Conservation (phyloP, 2,329 filamentous ascomycete species). For the Lachnellula occidentalis region DNA sequence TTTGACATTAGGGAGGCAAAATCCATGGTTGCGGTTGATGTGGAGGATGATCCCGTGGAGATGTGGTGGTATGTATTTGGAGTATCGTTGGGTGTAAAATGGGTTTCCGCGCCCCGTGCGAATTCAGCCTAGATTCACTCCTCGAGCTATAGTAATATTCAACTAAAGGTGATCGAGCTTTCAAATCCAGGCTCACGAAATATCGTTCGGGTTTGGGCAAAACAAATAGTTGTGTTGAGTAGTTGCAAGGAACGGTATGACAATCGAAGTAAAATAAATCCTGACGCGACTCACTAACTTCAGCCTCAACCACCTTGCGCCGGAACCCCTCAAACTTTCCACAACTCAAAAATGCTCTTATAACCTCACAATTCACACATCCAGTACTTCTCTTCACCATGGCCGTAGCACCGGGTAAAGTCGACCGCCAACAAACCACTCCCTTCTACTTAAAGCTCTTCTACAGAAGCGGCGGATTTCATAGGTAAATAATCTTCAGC, state of each 20-base stretch:
- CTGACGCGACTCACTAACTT: conserved; percentile 1
- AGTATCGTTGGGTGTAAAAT: background rate
- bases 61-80: background rate
- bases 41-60: background rate
- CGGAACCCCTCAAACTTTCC: conserved; percentile 7
- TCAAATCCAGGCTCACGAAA: too few species aligned
- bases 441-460: conserved; percentile 85
- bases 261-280: too few species aligned
- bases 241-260: too few species aligned
- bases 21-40: conserved; percentile 61
- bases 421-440: conserved; percentile 65
- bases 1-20: conserved; percentile 91
- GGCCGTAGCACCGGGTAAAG: conserved; percentile 35
- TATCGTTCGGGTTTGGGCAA: too few species aligned
- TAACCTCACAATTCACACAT: conserved; percentile 7
- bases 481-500: conserved; percentile 45
- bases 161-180: too few species aligned
- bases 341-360: conserved; percentile 7
- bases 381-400: conserved; percentile 24
- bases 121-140: too few species aligned
- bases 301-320: conserved; percentile 12
- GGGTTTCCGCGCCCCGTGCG: too few species aligned
- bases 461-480: conserved; percentile 69
- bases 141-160: too few species aligned
- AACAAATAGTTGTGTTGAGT: too few species aligned